Evolutionary conservation across 1,284 basidiomycete genomes (phyloP), one percentile per base, ranked within the genome.

Genomic region (Stereum hirsutum): DNA sequence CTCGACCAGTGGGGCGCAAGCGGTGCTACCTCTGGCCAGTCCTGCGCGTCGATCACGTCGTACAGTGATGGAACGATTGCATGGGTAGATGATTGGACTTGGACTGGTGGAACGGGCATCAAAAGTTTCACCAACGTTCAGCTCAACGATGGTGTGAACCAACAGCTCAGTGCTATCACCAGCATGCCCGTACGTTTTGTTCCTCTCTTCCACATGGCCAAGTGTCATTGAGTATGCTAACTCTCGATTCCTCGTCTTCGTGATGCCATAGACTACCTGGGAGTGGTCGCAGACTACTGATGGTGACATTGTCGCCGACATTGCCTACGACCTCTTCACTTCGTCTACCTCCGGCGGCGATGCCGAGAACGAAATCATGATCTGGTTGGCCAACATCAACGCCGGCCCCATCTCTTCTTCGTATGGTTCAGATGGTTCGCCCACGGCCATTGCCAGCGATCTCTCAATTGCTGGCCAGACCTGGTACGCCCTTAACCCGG

Each of bases 281-380:
- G 8, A 54, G 3, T 75, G 74, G 72, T 57, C 56, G 21, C 65
- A 68, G 45, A 47, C 44, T 21, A 48, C 51, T 10, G 53, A 52
- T 2, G 60, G 56, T 8, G 48, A 46, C 0, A 52, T 66, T 45
- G 69, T 76, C 34, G 70, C 72, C 0, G 68, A 82, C 47, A 65
- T 80, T 38, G 74, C 78, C 7, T 83, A 69, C 49, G 80, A 83
- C 49, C 50, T 81, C 1, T 83, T 82, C 63, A 81, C 79, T 0
- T 69, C 78, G 2, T 58, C 57, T 45, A 62, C 64, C 1, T 34
- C 74, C 26, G 69, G 69, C 2, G 78, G 78, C 15, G 58, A 64
- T 15, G 67, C 68, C 46, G 63, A 61, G 26, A 69, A 75, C 52
- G 81, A 83, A 53, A 69, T 81, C 49, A 83, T 83, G 80, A 59